Percentiles rank a stretch among this genome's conserved stretches.
Conservation (phyloP, 768 basidiomycete genomes). For the Leccinum uliginosum region DNA sequence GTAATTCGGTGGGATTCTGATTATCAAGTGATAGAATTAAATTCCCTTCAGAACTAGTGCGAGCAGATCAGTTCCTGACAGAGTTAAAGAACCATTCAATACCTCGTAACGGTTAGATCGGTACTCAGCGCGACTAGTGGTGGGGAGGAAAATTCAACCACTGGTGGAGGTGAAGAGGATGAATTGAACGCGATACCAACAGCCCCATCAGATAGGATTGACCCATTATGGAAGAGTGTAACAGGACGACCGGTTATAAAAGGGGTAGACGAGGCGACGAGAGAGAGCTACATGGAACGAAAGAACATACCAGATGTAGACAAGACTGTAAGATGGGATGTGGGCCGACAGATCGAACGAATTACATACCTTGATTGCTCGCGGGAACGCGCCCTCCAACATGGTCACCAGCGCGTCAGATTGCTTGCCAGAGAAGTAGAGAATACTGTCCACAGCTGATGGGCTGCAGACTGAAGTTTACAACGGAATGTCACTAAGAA, state of each 20-base stretch:
- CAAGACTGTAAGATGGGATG: conserved; percentile 1
- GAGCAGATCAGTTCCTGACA: neutral
- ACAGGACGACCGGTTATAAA: conserved; percentile 74
- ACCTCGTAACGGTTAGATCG: conserved; percentile 54
- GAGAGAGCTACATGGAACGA: conserved; percentile 47
- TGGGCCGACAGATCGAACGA: neutral
- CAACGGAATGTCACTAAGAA: neutral
- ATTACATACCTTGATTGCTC: conserved; percentile 45
- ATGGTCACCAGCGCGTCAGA: conserved; percentile 52
- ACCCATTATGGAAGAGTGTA: conserved; percentile 58
- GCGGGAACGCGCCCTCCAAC: conserved; percentile 37
- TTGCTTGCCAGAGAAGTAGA: conserved; percentile 56
- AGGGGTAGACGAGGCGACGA: conserved; percentile 70
- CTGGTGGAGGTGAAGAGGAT: conserved; percentile 10
- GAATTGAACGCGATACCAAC: conserved; percentile 55
- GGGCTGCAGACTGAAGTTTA: conserved; percentile 14
- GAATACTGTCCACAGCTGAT: conserved; percentile 24
- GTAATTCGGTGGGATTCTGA: conserved; percentile 55
- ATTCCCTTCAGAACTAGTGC: conserved; percentile 59
- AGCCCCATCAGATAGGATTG: conserved; percentile 59
- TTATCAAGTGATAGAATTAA: conserved; percentile 56
- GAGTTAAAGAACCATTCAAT: conserved; percentile 5
- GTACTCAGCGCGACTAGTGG: conserved; percentile 42
- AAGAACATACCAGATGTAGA: neutral
- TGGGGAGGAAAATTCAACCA: conserved; percentile 29